phyloP scores from a whole-genome alignment of 176 grass and related monocot species.

The Aegilops speltoides region DNA sequence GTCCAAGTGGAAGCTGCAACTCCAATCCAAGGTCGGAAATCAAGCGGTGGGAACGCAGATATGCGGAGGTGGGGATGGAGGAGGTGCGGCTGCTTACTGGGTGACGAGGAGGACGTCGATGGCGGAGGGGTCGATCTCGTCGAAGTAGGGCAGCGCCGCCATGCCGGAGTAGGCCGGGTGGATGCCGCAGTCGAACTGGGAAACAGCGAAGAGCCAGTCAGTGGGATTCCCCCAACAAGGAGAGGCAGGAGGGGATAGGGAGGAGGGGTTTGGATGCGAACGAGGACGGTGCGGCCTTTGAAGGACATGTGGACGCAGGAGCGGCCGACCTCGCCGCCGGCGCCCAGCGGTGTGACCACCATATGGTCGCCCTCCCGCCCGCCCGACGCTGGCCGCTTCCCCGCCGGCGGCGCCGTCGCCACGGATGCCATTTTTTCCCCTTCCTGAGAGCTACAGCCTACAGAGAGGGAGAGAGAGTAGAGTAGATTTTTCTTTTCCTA shows the following conservation, averaged over 20 bases:
- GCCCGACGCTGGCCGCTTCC: slow-evolving; percentile 39
- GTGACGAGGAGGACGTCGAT: slow-evolving; percentile 95
- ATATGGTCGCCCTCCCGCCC: slow-evolving; percentile 71
- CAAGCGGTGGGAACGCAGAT: neutral
- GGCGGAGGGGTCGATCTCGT: slow-evolving; percentile 90
- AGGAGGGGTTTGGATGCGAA: slow-evolving; percentile 11
- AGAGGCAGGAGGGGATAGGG: neutral
- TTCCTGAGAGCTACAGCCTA: too few species aligned
- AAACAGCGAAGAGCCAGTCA: neutral
- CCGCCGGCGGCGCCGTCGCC: slow-evolving; percentile 1
- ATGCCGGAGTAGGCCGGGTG: slow-evolving; percentile 93
- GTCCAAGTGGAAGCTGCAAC: slow-evolving; percentile 92
- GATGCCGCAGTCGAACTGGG: slow-evolving; percentile 94
- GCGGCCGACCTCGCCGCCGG: slow-evolving; percentile 88
- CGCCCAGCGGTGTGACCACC: slow-evolving; percentile 75
- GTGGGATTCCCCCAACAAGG: neutral
- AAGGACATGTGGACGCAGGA: slow-evolving; percentile 98
- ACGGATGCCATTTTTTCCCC: slow-evolving; percentile 28
- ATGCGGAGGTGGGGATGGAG: neutral
- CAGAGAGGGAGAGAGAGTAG: too few species aligned
- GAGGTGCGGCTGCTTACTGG: slow-evolving; percentile 35
- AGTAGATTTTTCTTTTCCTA: too few species aligned
- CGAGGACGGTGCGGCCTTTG: slow-evolving; percentile 88
- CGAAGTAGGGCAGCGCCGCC: slow-evolving; percentile 90
- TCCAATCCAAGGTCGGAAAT: neutral